phyloP scores from a whole-genome alignment of 495 filamentous ascomycete species.

The Talaromyces ruber region DNA sequence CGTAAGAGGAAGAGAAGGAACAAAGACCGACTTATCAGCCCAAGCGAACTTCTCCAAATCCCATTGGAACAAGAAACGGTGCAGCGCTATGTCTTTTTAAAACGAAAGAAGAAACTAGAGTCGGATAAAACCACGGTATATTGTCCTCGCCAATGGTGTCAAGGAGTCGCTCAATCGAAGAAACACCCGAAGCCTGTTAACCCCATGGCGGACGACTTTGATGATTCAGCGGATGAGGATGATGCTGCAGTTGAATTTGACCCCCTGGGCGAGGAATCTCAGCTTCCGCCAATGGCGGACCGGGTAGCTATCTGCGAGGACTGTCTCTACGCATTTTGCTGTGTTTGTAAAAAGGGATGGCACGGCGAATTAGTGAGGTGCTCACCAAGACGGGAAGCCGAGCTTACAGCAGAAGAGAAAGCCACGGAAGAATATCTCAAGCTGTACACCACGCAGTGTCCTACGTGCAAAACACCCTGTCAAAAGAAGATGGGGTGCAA shows the following conservation, averaged over 20 bases:
- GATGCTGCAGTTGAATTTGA: conserved; percentile 17
- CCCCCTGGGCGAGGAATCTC: conserved; percentile 24
- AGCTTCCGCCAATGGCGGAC: conserved; percentile 41
- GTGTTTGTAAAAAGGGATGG: conserved; percentile 66
- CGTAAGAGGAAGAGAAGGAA: conserved; percentile 28
- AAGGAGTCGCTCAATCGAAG: conserved; percentile 76
- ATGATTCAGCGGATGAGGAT: conserved; percentile 33
- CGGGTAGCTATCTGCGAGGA: conserved; percentile 78
- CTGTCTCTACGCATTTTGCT: conserved; percentile 89
- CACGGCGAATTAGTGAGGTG: conserved; percentile 73
- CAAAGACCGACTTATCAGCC: conserved; percentile 59
- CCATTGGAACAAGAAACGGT: conserved; percentile 64
- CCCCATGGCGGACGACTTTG: conserved; percentile 39
- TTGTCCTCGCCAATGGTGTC: conserved; percentile 90
- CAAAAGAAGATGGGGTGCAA: conserved; percentile 95
- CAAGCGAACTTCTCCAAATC: conserved; percentile 83
- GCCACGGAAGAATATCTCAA: conserved; percentile 75
- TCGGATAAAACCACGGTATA: conserved; percentile 89
- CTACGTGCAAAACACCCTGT: conserved; percentile 76
- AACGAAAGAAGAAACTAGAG: conserved; percentile 86
- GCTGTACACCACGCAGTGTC: conserved; percentile 75
- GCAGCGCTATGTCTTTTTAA: conserved; percentile 78
- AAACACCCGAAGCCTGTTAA: conserved; percentile 61
- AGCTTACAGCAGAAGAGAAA: conserved; percentile 74
- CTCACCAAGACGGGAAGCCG: conserved; percentile 48